Evolutionary conservation across 805 yeast genomes (phyloP).

Genomic region (Cyberlindnera maritima): DNA sequence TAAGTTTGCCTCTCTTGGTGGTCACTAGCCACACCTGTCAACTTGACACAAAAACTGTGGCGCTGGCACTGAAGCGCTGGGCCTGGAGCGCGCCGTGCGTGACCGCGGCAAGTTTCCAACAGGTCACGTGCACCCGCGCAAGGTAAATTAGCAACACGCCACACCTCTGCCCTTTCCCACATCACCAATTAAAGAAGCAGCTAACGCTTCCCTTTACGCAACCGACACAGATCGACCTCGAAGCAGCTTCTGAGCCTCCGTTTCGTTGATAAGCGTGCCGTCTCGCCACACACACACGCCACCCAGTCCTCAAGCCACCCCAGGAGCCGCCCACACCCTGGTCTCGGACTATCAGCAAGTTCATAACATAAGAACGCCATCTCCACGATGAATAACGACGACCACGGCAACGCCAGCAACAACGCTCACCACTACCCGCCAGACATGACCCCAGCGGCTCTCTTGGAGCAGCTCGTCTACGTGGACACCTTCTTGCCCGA

Average conservation of each 20-base stretch:
- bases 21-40: neutral
- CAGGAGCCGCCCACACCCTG: too few relatives aligned
- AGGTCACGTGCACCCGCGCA: neutral
- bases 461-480: slow-evolving; percentile 75
- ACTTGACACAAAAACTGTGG: slow-evolving; percentile 1
- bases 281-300: too few relatives aligned
- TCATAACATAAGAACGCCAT: neutral
- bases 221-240: neutral
- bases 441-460: slow-evolving; percentile 37
- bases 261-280: too few relatives aligned
- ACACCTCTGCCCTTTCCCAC: neutral
- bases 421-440: slow-evolving; percentile 10
- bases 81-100: too few relatives aligned
- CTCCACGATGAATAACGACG: too few relatives aligned
- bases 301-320: too few relatives aligned
- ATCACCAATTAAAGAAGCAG: neutral
- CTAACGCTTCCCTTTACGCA: neutral
- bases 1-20: too few relatives aligned
- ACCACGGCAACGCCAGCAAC: neutral
- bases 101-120: too few relatives aligned
- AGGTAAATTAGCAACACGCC: neutral
- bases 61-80: neutral
- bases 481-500: slow-evolving; percentile 73
- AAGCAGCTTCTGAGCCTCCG: neutral
- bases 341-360: too few relatives aligned